Conservation (phyloP, 345 rosid genomes). For the Dovyalis caffra region DNA sequence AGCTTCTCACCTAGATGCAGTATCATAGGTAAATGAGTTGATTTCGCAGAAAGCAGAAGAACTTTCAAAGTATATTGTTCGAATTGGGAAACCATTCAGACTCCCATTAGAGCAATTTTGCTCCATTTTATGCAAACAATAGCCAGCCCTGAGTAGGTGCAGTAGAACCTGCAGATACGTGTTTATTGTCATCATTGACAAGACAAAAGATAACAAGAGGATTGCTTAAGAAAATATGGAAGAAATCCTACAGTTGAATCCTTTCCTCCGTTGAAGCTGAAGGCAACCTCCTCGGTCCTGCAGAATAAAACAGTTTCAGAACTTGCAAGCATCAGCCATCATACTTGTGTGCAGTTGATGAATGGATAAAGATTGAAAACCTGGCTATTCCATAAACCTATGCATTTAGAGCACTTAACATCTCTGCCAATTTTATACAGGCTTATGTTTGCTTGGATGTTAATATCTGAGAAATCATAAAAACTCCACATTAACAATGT, state of each 20-base stretch:
- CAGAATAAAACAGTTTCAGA: slow-evolving; percentile 19
- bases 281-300: slow-evolving; percentile 93
- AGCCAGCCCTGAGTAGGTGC: slow-evolving; percentile 94
- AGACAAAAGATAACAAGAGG: slow-evolving; percentile 20
- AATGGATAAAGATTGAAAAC: neutral
- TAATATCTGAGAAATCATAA: neutral
- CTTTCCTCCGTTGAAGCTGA: slow-evolving; percentile 99
- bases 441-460: neutral
- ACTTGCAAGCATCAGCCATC: slow-evolving; percentile 25
- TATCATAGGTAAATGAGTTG: slow-evolving; percentile 82
- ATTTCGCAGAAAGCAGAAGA: slow-evolving; percentile 84
- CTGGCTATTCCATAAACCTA: no score
- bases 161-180: slow-evolving; percentile 70
- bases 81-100: slow-evolving; percentile 62
- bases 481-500: neutral
- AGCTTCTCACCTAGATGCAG: slow-evolving; percentile 60
- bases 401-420: no score
- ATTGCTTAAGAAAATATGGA: slow-evolving; percentile 12
- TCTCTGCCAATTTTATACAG: no score
- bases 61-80: slow-evolving; percentile 91
- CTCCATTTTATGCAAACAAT: slow-evolving; percentile 63
- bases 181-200: slow-evolving; percentile 12
- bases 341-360: slow-evolving; percentile 8
- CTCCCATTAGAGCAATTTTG: slow-evolving; percentile 58
- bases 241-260: slow-evolving; percentile 82